Evolutionary conservation across 2,329 filamentous ascomycete genomes (phyloP), one percentile per base, ranked within the genome.

Genomic region (Delphinella strobiligena): DNA sequence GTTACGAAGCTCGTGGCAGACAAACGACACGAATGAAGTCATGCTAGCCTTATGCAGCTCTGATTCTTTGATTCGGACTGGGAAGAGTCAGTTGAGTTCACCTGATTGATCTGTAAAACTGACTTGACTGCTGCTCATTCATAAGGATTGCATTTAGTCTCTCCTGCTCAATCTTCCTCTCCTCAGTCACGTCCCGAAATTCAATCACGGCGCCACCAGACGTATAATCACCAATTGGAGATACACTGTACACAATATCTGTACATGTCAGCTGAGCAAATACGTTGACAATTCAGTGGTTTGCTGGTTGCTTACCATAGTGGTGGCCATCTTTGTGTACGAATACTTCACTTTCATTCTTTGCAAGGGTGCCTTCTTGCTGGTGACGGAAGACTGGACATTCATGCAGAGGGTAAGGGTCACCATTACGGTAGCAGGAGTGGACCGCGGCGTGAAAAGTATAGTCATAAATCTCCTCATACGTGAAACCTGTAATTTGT

Each of bases 171-270:
- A 44, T 3, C 4, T 22, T 32, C 38, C 37, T 40, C 8, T 41
- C 19, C 16, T 34, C 24, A 14, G 41, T 44, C 14, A 44, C 41
- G 14, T 44, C 41, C 14, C 41, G 33, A 8, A 44, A 44, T 14
- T 44, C 41, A 7, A 44, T 44, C 5, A 44, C 41, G 4, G 41
- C 32, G 14, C 41, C 41, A 14, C 41, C 38, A 12, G 31, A 37
- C 1, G 33, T 38, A 34, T 44, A 44, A 33, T 44, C 41, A 3
- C 41, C 41, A 12, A 44, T 38, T 4, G 41, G 27, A 2, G 41
- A 41, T 2, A 44, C 41, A 15, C 41, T 44, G 32, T 40, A 44
- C 14, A 36, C 41, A 22, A 44, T 44, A n/a, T 44, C 41, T 34
- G 16, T 10, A 18, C 1, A 9, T 4, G 14, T 3, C 18, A 9